These are phyloP conservation scores for Diaporthe citrichinensis DNA, from an alignment of 2,329 filamentous ascomycete species.

Conservation along the genomic window DNA sequence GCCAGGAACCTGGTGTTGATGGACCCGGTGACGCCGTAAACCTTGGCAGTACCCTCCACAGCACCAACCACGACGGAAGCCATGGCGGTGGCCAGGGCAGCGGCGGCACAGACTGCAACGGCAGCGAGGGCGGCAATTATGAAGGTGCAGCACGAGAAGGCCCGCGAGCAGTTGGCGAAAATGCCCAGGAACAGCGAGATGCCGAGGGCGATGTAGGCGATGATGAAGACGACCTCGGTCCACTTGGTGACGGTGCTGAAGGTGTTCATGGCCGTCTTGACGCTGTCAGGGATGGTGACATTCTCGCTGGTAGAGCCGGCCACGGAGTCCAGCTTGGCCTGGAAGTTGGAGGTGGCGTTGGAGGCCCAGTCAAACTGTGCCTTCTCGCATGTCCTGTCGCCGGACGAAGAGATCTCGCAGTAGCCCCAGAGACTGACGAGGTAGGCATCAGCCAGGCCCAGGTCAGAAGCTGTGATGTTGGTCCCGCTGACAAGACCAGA, in stretches of 20 bases:
- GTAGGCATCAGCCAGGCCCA: slow-evolving; percentile 82
- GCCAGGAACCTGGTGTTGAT: slow-evolving; percentile 80
- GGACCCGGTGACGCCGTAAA: slow-evolving; percentile 77
- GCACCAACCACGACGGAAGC: slow-evolving; percentile 78
- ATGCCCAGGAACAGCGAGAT: slow-evolving; percentile 83
- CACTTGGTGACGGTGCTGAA: slow-evolving; percentile 84
- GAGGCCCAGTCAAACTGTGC: slow-evolving; percentile 83
- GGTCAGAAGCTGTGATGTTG: slow-evolving; percentile 71
- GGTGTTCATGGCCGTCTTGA: slow-evolving; percentile 76
- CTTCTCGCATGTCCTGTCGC: slow-evolving; percentile 76
- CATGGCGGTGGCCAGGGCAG: slow-evolving; percentile 81
- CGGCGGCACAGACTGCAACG: slow-evolving; percentile 70
- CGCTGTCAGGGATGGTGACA: slow-evolving; percentile 75
- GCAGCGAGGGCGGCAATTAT: slow-evolving; percentile 77
- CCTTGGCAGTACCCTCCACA: slow-evolving; percentile 75
- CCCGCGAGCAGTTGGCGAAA: slow-evolving; percentile 85
- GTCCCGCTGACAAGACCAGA: neutral
- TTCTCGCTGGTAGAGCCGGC: slow-evolving; percentile 64
- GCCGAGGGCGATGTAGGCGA: slow-evolving; percentile 78
- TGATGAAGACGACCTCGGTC: slow-evolving; percentile 86
- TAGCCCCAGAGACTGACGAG: slow-evolving; percentile 89
- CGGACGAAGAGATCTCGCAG: slow-evolving; percentile 75
- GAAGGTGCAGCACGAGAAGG: slow-evolving; percentile 86
- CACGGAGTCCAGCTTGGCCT: slow-evolving; percentile 66
- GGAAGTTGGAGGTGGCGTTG: slow-evolving; percentile 76